These are phyloP conservation scores for Globisporangium paddicum DNA, from an alignment of 352 stramenopile genomes.

Conservation along the genomic window DNA sequence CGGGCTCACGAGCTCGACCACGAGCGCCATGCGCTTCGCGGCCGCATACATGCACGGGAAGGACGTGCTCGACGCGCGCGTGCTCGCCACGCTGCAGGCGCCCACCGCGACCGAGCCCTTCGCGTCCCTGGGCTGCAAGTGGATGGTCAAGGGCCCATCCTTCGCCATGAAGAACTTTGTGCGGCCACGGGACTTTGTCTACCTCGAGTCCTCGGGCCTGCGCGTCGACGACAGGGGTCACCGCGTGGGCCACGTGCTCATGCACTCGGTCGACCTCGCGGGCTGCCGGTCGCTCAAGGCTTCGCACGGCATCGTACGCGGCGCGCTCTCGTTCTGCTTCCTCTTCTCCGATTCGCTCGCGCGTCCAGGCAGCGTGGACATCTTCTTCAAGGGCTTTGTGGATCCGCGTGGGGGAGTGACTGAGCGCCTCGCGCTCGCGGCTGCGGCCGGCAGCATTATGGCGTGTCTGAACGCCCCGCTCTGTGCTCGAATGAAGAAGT, in stretches of 20 bases:
- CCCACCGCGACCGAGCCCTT: conserved; percentile 19
- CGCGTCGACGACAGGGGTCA: not conserved
- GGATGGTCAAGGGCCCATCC: conserved; percentile 22
- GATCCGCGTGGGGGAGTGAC: conserved; percentile 24
- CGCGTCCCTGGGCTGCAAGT: conserved; percentile 27
- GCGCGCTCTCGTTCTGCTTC: conserved; percentile 27
- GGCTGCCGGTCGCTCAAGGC: conserved; percentile 13
- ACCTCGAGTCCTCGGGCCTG: conserved; percentile 22
- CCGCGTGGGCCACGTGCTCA: conserved; percentile 22
- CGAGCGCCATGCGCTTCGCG: conserved; percentile 20
- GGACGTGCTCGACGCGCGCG: conserved; percentile 21
- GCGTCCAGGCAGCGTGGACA: conserved; percentile 12
- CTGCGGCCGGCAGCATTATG: conserved; percentile 21
- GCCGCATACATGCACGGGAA: conserved; percentile 19
- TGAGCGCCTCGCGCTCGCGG: conserved; percentile 14
- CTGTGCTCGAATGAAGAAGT: conserved; percentile 22
- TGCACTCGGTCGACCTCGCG: conserved; percentile 31
- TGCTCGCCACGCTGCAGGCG: conserved; percentile 20
- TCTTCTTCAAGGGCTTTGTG: conserved; percentile 36
- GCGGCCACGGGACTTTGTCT: conserved; percentile 26
- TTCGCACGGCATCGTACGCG: conserved; percentile 23
- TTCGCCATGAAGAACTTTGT: conserved; percentile 16
- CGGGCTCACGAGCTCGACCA: conserved; percentile 18
- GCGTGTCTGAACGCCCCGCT: conserved; percentile 13
- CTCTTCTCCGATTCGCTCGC: conserved; percentile 22